Conservation (phyloP, 495 filamentous ascomycete species). For the Daldinia grandis region DNA sequence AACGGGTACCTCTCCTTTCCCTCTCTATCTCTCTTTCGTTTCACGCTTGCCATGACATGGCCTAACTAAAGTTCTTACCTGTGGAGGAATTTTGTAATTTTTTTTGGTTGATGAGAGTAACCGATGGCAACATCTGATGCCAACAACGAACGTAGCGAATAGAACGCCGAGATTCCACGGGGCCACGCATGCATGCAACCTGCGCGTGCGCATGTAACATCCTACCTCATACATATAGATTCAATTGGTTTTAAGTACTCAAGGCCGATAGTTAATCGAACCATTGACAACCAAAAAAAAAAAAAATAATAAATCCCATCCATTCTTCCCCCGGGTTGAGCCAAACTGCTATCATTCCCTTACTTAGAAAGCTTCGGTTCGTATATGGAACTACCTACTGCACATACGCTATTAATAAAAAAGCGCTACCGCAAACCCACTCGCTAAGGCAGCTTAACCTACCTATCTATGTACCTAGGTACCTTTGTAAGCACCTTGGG, state of each 20-base stretch:
- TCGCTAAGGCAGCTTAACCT: too few species aligned
- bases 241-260: not conserved
- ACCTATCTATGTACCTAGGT: too few species aligned
- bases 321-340: not conserved
- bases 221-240: not conserved
- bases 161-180: not conserved
- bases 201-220: not conserved
- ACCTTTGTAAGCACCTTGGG: too few species aligned
- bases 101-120: not conserved
- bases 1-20: not conserved
- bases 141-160: slow-evolving; percentile 20
- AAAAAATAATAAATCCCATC: not conserved
- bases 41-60: not conserved
- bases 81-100: not conserved
- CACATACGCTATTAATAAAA: too few species aligned
- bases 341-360: not conserved
- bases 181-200: slow-evolving; percentile 14
- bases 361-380: not conserved
- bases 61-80: not conserved
- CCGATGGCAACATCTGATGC: slow-evolving; percentile 38
- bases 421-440: not conserved
- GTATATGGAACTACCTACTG: not conserved
- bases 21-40: not conserved
- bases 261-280: not conserved
- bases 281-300: not conserved